These are phyloP conservation scores for Aspergillus hiratsukae DNA, from an alignment of 2,329 filamentous ascomycete genomes.

Conservation along the genomic window DNA sequence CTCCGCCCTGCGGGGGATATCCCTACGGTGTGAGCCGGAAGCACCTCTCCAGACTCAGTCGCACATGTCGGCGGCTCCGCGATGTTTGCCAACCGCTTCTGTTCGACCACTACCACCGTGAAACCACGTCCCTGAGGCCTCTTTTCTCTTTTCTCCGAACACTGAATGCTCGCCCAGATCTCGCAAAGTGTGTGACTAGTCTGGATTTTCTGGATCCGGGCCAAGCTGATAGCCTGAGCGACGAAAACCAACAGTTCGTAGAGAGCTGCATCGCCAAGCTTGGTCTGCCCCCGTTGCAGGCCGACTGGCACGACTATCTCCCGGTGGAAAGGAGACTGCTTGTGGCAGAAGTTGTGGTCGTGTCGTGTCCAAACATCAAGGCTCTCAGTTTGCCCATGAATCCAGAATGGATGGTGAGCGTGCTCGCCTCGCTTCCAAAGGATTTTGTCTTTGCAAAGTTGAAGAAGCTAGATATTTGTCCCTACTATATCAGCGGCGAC, in stretches of 20 bases:
- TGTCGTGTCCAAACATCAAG: neutral
- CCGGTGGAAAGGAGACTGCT: neutral
- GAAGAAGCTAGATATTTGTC: neutral
- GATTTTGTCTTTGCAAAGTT: neutral
- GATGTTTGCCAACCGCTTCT: neutral
- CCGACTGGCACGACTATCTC: neutral
- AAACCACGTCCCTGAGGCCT: neutral
- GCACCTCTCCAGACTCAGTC: neutral
- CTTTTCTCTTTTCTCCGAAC: slow-evolving; percentile 1
- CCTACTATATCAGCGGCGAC: slow-evolving; percentile 3
- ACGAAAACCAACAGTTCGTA: neutral
- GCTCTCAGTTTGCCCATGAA: neutral
- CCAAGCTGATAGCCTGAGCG: neutral
- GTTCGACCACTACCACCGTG: neutral
- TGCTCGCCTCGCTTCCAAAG: neutral
- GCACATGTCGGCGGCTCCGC: neutral
- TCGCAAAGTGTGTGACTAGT: neutral
- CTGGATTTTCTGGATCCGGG: neutral
- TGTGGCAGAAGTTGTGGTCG: neutral
- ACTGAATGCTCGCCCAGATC: neutral
- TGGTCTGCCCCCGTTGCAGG: neutral
- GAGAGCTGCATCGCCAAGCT: neutral
- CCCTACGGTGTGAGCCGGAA: neutral
- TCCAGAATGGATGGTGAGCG: neutral
- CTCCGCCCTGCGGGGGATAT: neutral